Evolutionary conservation across 345 rosid species (phyloP).

Genomic region (Theobroma cacao): DNA sequence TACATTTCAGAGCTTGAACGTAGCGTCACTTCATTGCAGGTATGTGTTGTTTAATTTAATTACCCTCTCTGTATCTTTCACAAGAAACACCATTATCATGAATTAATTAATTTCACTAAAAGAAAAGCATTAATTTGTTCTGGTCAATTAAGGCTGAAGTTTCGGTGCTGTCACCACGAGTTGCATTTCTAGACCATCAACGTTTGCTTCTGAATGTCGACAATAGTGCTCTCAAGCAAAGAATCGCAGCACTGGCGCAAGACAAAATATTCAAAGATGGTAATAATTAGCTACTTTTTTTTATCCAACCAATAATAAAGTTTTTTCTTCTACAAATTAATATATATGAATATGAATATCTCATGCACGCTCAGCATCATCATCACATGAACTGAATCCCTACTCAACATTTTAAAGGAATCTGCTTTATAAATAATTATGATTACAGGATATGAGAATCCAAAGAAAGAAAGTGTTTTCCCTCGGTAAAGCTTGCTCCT

Average conservation of each 20-base stretch:
- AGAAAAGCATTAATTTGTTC: neutral
- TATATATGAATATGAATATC: neutral
- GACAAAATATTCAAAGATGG: constrained; percentile 94
- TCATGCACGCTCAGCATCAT: neutral
- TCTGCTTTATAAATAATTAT: neutral
- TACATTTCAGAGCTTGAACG: constrained; percentile 95
- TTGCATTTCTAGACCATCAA: constrained; percentile 83
- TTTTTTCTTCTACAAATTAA: too few species aligned
- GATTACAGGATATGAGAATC: neutral
- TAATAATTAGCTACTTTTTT: too few species aligned
- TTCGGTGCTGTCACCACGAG: constrained; percentile 80
- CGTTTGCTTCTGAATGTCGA: constrained; percentile 81
- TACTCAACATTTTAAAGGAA: neutral
- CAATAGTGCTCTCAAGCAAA: constrained; percentile 84
- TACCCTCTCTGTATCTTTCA: neutral
- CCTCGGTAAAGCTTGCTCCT: neutral
- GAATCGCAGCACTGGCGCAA: constrained; percentile 92
- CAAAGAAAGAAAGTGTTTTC: neutral
- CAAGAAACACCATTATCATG: neutral
- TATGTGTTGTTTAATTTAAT: neutral
- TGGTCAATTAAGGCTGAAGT: constrained; percentile 60
- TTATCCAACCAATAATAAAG: too few species aligned
- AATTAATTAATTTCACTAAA: neutral
- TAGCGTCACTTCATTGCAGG: constrained; percentile 79
- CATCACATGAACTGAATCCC: neutral